A percentile compares a stretch with the other conserved stretches of the same genome.
These are phyloP conservation scores for Citrus maxima DNA, from an alignment of 345 rosid genomes.

Conservation along the genomic window DNA sequence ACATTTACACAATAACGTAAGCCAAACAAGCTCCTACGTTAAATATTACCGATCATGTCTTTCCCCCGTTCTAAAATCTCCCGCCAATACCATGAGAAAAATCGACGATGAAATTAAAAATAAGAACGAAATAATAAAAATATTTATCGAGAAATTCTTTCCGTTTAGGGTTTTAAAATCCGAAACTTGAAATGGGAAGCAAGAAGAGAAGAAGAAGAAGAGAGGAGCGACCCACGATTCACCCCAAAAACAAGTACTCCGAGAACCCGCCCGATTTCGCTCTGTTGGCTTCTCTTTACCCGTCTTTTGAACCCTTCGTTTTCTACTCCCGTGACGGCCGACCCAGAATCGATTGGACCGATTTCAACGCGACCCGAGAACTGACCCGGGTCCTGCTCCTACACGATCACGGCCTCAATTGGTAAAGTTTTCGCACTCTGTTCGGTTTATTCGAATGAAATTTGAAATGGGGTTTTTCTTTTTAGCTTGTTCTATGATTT, in stretches of 20 bases:
- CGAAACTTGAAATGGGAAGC: conserved; percentile 22
- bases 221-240: conserved; percentile 50
- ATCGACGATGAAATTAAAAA: background rate
- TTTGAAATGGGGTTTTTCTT: background rate
- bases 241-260: conserved; percentile 64
- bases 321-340: conserved; percentile 56
- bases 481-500: background rate
- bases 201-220: conserved; percentile 54
- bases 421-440: conserved; percentile 33
- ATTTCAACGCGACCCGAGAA: conserved; percentile 81
- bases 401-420: conserved; percentile 62
- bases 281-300: conserved; percentile 64
- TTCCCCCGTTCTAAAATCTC: background rate
- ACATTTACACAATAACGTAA: too few species aligned
- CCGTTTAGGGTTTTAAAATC: background rate
- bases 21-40: too few species aligned
- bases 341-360: conserved; percentile 85
- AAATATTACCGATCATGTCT: too few species aligned
- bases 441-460: background rate
- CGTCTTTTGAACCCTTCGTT: conserved; percentile 67
- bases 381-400: conserved; percentile 80
- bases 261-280: conserved; percentile 79
- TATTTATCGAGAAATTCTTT: background rate
- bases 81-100: background rate
- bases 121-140: background rate